Percentiles rank a stretch among this genome's conserved stretches.
phyloP scores from a whole-genome alignment of 2,329 filamentous ascomycete species.

The Penicillium oxalicum region DNA sequence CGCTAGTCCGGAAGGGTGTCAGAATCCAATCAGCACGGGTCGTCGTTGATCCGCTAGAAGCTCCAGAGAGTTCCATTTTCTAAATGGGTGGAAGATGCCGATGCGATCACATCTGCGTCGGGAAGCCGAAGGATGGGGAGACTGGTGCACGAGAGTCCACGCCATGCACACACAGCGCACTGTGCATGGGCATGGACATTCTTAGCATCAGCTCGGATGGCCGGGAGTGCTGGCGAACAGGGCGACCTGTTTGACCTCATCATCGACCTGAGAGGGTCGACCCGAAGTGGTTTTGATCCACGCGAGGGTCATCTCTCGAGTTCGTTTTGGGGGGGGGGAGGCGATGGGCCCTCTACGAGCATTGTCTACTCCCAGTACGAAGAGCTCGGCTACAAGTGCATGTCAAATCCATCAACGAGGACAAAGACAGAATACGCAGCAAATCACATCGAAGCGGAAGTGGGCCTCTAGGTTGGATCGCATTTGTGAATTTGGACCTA shows the following conservation, averaged over 20 bases:
- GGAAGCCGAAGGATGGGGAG: constrained; percentile 7
- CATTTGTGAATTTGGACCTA: too few relatives aligned
- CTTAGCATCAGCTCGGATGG: too few relatives aligned
- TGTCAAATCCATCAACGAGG: background rate
- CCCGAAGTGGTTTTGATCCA: too few relatives aligned
- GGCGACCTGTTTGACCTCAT: too few relatives aligned
- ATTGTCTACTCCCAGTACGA: too few relatives aligned
- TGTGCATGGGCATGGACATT: background rate
- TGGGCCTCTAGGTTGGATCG: too few relatives aligned
- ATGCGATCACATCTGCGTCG: constrained; percentile 5
- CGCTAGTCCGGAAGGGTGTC: background rate
- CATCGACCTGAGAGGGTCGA: too few relatives aligned
- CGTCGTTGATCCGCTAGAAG: constrained; percentile 1
- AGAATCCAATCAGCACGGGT: constrained; percentile 3
- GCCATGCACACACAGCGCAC: too few relatives aligned
- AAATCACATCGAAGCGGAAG: background rate
- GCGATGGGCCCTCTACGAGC: too few relatives aligned
- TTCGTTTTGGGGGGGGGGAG: too few relatives aligned
- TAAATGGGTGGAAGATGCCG: constrained; percentile 5
- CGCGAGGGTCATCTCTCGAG: too few relatives aligned
- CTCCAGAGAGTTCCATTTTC: background rate
- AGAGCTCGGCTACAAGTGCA: background rate
- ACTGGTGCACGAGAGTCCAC: background rate
- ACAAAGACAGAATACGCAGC: background rate
- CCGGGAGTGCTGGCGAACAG: too few relatives aligned